Base-by-base conservation (phyloP, 805 yeast species). In the Kurtzmaniella cleridarum region DNA sequence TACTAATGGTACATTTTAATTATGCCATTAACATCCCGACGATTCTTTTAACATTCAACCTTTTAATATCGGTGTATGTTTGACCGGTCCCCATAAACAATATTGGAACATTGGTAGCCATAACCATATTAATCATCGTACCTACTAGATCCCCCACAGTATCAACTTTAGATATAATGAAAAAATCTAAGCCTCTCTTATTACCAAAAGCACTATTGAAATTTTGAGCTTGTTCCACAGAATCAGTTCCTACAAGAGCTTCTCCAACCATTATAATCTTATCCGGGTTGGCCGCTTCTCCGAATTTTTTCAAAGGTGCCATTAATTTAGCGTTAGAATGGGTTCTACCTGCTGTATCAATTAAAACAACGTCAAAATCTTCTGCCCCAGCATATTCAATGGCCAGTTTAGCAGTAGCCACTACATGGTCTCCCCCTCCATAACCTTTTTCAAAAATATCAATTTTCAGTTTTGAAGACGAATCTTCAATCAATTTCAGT, bases 221-320 rank as follows among this genome's bases (percentile, higher is more conserved):
- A 57, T 93, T 90, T 38, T 78, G 78, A 0, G 98, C 98, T 60
- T 91, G 98, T 60, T 84, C 84, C 3, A 93, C 97, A 1, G 97
- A 87, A 57, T 91, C 98, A 0, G 98, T 90, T 13, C 98, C 98
- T 1, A 91, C 98, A 29, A 91, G 69, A 0, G 98, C 98, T 62
- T 91, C 98, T 31, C 97, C 98, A 14, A 91, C 98, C 98, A 93
- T 93, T 55, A 91, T 90, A 52, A 91, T 91, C 59, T 87, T 91
- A 62, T 91, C 93, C 0, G 98, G 98, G 36, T 87, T 75, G 2
- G 98, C 98, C 36, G 95, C 90, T 52, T 85, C 88, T 13, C 97
- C 98, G 60, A 91, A 91, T 40, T 91, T 87, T 49, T 89, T 95
- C 47, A 91, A 66, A 6, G 97, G 96, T 0, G 96, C 91, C 98